These are phyloP conservation scores for Globisporangium irregulare DNA, from an alignment of 352 stramenopile species.

Conservation along the genomic window DNA sequence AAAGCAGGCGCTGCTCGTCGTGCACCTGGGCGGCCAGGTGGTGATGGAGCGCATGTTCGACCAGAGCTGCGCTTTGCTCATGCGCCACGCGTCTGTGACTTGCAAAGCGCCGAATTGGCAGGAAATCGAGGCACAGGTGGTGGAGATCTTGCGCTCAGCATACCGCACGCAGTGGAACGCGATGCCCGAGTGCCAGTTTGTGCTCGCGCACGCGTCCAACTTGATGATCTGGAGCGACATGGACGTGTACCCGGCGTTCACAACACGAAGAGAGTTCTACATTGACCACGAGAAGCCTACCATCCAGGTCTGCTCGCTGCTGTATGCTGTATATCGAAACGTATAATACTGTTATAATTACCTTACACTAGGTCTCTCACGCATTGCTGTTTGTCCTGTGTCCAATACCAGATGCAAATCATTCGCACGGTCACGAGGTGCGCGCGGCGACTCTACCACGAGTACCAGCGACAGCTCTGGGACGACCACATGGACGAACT, in stretches of 20 bases:
- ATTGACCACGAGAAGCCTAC: constrained; percentile 65
- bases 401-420: constrained; percentile 64
- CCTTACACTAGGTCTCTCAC: not conserved
- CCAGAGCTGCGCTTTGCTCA: constrained; percentile 52
- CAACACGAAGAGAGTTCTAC: constrained; percentile 42
- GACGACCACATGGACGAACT: constrained; percentile 59
- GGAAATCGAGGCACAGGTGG: constrained; percentile 41
- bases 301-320: constrained; percentile 26
- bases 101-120: constrained; percentile 29
- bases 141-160: constrained; percentile 52
- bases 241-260: constrained; percentile 71
- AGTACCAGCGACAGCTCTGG: constrained; percentile 82
- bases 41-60: constrained; percentile 68
- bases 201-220: constrained; percentile 68
- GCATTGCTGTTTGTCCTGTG: not conserved
- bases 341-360: not conserved
- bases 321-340: too few species aligned
- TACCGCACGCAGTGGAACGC: constrained; percentile 76
- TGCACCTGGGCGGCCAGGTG: constrained; percentile 75
- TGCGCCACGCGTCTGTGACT: constrained; percentile 39
- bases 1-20: constrained; percentile 32
- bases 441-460: constrained; percentile 57
- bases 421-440: constrained; percentile 61
- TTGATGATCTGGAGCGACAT: constrained; percentile 81
- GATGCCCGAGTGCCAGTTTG: constrained; percentile 33